Conservation (phyloP, 495 filamentous ascomycete genomes). For the Tetracladium marchalianum region DNA sequence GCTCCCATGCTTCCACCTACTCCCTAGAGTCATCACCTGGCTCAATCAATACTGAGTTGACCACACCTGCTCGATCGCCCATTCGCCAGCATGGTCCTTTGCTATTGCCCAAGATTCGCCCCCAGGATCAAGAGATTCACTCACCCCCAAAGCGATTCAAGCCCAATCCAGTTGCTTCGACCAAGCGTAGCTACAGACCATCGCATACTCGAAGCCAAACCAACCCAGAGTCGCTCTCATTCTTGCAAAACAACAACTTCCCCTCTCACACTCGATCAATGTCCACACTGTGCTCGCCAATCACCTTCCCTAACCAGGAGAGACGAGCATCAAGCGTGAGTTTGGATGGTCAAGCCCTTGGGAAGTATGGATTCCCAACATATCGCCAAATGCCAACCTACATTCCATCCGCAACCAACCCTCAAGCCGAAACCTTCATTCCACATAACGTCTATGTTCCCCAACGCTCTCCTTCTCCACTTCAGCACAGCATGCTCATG, state of each 20-base stretch:
- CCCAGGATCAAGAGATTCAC: slow-evolving; percentile 70
- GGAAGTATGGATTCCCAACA: slow-evolving; percentile 67
- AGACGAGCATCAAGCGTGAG: slow-evolving; percentile 58
- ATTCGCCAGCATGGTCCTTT: slow-evolving; percentile 71
- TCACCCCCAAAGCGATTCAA: slow-evolving; percentile 18
- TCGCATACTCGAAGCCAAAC: slow-evolving; percentile 56
- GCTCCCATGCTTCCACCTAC: slow-evolving; percentile 46
- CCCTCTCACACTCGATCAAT: slow-evolving; percentile 23
- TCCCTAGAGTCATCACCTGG: slow-evolving; percentile 70
- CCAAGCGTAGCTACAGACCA: slow-evolving; percentile 27
- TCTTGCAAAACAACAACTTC: slow-evolving; percentile 29
- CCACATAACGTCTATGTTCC: slow-evolving; percentile 30
- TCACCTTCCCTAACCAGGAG: slow-evolving; percentile 49
- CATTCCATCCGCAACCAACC: slow-evolving; percentile 36
- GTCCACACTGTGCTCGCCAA: slow-evolving; percentile 54
- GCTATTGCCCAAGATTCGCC: slow-evolving; percentile 77
- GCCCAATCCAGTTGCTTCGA: slow-evolving; percentile 5
- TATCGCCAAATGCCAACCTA: slow-evolving; percentile 72
- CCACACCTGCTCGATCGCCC: slow-evolving; percentile 64
- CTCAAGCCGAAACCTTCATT: slow-evolving; percentile 37
- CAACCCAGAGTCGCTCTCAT: slow-evolving; percentile 47
- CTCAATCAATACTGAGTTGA: slow-evolving; percentile 49
- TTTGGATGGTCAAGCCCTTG: slow-evolving; percentile 55
- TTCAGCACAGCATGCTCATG: slow-evolving; percentile 19
- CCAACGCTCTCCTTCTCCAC: slow-evolving; percentile 25